Evolutionary conservation across 2,329 filamentous ascomycete genomes (phyloP), one percentile per base, ranked within the genome.

Genomic region (Pseudonectria buxi): DNA sequence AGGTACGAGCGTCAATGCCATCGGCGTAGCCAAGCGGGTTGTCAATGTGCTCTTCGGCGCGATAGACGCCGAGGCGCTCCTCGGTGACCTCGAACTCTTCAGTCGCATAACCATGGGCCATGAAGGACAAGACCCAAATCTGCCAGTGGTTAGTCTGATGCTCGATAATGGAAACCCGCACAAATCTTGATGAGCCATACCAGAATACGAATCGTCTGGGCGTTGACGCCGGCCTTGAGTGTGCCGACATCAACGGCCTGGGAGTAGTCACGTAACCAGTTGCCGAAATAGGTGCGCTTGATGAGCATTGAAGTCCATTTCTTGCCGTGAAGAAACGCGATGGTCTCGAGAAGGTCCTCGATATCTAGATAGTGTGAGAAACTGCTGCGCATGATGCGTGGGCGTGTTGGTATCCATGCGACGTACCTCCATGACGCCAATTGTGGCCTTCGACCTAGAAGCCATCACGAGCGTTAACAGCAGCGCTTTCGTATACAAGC

Each of bases 1-100:
- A 88, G 51, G 83, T 76, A 41, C 86, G 77, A 5, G 92, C 92
- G 64, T 98, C 92, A 12, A 76, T 54, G 48, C 86, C 86, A 50
- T 96, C 88, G 31, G 85, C 86, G 56, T 95, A 94, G 44, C 83
- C 84, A 44, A 85, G 81, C 7, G 86, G 86, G 58, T 90, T 92
- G 54, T 84, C 79, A 50, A 83, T 78, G 54, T 81, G 74, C 52
- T 80, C 73, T 54, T 90, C 86, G 0, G 86, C 83, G 24, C 86
- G 76, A 60, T 92, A 92, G 43, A 84, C 81, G 16, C 86, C 86
- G 14, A 92, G 71, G 25, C 85, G 76, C 42, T 90, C 85, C 27
- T 83, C 75, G 2, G 85, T 90, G 30, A 90, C 85, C 53, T 90
- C 86, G 49, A 88, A 92, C 54, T 90, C 86, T 30, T 76, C 82